Base-by-base conservation (phyloP, 768 basidiomycete genomes). In the Gelatoporia subvermispora region DNA sequence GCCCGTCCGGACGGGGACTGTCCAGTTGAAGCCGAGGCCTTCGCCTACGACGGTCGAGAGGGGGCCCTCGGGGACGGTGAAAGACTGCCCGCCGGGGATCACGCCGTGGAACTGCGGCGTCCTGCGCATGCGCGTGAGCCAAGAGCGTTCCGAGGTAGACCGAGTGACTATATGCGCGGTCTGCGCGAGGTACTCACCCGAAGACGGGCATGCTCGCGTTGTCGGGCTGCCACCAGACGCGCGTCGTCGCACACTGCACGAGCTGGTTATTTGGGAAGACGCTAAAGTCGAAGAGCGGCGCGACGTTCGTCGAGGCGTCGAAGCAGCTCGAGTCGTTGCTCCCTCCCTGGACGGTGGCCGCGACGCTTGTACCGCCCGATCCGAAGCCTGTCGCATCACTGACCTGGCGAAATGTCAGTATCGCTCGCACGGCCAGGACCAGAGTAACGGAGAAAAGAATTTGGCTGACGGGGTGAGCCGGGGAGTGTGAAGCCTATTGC, bases 81-180 rank as follows among this genome's bases (percentile, higher is more conserved):
- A 88, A 0, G 87, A 87, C 44, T 86, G 70, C 11, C 88, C 88
- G 1, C 88, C 89, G 1, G 89, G 89, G 25, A 91, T 89, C 37
- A 88, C 71, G 3, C 86, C 86, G 21, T 79, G 69, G 61, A 88
- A 86, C 28, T 63, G 73, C n/a, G 80, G 74, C 1, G 60, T 77
- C 15, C 85, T 85, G 50, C 0, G 38, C 20, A 37, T 38, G 31
- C 11, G 23, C 22, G 40, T 24, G 35, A 35, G 9, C 28, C 13
- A 37, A 23, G 13, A 22, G 37, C 34, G 37, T n/a, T n/a, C n/a
- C n/a, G n/a, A 52, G 50, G 24, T 15, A 28, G 25, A n/a, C 37
- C 44, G 34, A 41, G 16, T 9, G 36, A 16, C n/a, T n/a, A n/a
- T n/a, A n/a, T n/a, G n/a, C n/a, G 39, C n/a, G 16, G 20, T 49